Base-by-base conservation (phyloP, 2,329 filamentous ascomycete genomes). In the Lasiodiplodia gonubiensis region DNA sequence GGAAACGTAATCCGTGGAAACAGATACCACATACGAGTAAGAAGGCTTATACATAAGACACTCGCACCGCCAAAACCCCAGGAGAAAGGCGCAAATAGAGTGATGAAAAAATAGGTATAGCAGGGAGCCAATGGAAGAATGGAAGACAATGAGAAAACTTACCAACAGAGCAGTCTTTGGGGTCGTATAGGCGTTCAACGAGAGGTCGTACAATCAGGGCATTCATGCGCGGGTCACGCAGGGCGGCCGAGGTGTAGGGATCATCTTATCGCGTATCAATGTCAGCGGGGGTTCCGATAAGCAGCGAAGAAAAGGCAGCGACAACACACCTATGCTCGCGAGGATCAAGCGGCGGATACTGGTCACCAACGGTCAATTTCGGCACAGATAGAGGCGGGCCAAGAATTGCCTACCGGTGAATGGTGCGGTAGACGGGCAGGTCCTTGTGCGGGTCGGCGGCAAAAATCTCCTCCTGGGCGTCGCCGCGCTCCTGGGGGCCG, bases 191-290 rank as follows among this genome's bases (percentile, higher is more conserved):
- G 75, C 92, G 90, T 76, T 95, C 91, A n/a, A 95, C 91, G 30
- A 95, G 80, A 0, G 92, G 92, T 68, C 92, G 87, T 23, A 95
- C 89, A 53, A 95, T 89, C 1, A 90, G 86, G 61, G 92, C 86
- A 75, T 95, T 95, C 83, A 95, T 93, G 68, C 92, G 87, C 66
- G 93, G 89, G 76, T 93, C 91, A 73, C 90, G 87, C 70, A 96
- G 82, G 81, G 95, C 92, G 72, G 93, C 90, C 67, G 91, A 82
- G 67, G 88, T 92, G 74, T 89, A 89, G 27, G 86, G 86, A 75
- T 89, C 86, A 76, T 89, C 86, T 85, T 71, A 53, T 39, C 16
- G 46, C 14, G 11, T 49, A n/a, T 67, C 48, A 67, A 51, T 30
- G 35, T 42, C 57, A 30, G 54, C 52, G 25, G n/a, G 42, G 42